Evolutionary conservation across 2,329 filamentous ascomycete species (phyloP).

Genomic region (Tolypocladium inflatum): DNA sequence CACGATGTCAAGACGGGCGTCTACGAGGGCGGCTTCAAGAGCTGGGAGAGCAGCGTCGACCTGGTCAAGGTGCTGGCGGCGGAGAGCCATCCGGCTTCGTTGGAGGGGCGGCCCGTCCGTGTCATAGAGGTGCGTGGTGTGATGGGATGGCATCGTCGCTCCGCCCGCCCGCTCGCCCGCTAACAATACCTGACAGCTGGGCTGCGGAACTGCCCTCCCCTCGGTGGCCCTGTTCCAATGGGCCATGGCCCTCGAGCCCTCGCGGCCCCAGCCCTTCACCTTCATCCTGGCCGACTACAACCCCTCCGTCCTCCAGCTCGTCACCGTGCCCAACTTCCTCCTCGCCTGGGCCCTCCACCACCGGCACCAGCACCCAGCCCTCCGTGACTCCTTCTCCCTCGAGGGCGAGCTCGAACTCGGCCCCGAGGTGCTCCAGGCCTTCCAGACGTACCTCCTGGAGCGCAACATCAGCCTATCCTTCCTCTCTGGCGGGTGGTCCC

Average conservation of each 20-base stretch:
- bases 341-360: conserved; percentile 54
- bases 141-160: neutral
- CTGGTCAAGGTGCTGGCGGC: conserved; percentile 57
- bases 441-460: conserved; percentile 41
- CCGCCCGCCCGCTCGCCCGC: neutral
- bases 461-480: conserved; percentile 51
- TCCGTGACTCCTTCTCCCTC: conserved; percentile 36
- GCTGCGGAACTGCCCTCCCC: conserved; percentile 70
- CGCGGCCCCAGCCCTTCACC: conserved; percentile 28
- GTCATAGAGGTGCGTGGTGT: conserved; percentile 42
- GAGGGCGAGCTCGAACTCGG: conserved; percentile 58
- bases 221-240: conserved; percentile 62
- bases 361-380: conserved; percentile 19
- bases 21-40: conserved; percentile 84
- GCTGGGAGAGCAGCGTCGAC: conserved; percentile 79
- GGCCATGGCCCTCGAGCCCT: conserved; percentile 25
- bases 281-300: conserved; percentile 75
- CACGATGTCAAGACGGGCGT: conserved; percentile 73
- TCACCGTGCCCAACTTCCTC: conserved; percentile 70
- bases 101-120: conserved; percentile 25
- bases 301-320: conserved; percentile 63
- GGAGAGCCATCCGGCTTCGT: conserved; percentile 24
- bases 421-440: conserved; percentile 45
- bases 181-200: conserved; percentile 43
- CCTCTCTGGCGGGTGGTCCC: conserved; percentile 67